Conservation (phyloP, 164 flowering plant species). For the Stephania cephalantha region DNA sequence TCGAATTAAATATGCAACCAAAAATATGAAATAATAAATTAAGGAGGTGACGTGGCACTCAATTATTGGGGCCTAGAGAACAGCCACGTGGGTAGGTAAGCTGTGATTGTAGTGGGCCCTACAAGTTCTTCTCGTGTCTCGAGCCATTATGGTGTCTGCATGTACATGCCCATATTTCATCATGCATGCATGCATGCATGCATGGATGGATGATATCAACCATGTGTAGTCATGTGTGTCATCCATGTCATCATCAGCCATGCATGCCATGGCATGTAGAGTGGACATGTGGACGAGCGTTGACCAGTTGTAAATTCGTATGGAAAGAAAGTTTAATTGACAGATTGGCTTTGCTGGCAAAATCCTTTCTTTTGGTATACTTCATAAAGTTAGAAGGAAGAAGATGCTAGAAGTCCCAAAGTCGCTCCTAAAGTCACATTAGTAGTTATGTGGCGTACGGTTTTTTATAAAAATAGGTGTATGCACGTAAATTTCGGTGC, state of each 20-base stretch:
- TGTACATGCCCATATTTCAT: not conserved
- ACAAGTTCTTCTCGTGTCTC: not conserved
- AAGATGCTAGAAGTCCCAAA: too few relatives aligned
- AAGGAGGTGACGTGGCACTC: not conserved
- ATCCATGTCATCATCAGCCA: too few relatives aligned
- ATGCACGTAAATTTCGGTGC: too few relatives aligned
- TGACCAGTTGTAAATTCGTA: not conserved
- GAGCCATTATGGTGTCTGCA: not conserved
- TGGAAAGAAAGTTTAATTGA: not conserved
- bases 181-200: slow-evolving; percentile 1
- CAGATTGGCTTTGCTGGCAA: not conserved
- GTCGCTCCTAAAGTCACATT: too few relatives aligned
- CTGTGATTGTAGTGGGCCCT: slow-evolving; percentile 6
- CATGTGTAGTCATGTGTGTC: too few relatives aligned
- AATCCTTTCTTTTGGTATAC: not conserved
- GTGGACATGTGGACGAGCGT: not conserved
- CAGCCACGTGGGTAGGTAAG: slow-evolving; percentile 4
- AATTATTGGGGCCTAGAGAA: not conserved
- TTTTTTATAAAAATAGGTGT: too few relatives aligned
- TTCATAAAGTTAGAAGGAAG: too few relatives aligned
- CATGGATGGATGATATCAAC: not conserved
- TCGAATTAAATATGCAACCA: not conserved
- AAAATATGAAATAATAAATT: not conserved
- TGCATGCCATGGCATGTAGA: not conserved
- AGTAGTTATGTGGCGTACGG: too few relatives aligned